Percentiles rank a stretch among this genome's conserved stretches.
phyloP scores from a whole-genome alignment of 441 rosid species.

The Viola pubescens region DNA sequence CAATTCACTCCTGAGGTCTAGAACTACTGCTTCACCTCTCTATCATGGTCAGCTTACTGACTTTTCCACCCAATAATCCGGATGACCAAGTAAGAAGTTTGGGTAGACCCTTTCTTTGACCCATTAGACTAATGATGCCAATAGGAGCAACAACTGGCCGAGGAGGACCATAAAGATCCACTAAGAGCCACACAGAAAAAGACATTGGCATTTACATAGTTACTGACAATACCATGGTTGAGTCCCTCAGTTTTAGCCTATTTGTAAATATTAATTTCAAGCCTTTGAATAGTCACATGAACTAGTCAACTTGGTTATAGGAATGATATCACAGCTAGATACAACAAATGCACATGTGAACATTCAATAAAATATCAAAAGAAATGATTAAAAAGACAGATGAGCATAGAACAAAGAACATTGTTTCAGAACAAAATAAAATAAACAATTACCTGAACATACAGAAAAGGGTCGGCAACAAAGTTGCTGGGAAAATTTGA shows the following conservation, averaged over 20 bases:
- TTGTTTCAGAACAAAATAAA: background rate
- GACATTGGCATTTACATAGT: background rate
- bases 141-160: too few relatives aligned
- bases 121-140: too few relatives aligned
- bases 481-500: slow-evolving; percentile 84
- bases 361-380: background rate
- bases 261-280: background rate
- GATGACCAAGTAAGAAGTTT: too few relatives aligned
- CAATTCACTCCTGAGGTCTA: too few relatives aligned
- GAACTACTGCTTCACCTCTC: too few relatives aligned
- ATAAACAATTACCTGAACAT: slow-evolving; percentile 47
- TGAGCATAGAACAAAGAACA: background rate
- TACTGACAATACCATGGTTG: background rate
- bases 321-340: background rate
- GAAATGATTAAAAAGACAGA: background rate
- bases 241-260: background rate
- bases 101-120: too few relatives aligned
- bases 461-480: slow-evolving; percentile 90
- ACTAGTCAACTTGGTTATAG: background rate
- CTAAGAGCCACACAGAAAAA: background rate
- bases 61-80: too few relatives aligned
- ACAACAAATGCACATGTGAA: background rate
- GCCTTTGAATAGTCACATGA: background rate
- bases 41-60: too few relatives aligned
- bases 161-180: background rate